phyloP scores from a whole-genome alignment of 805 yeast species.

The Citeromyces matritensis region DNA sequence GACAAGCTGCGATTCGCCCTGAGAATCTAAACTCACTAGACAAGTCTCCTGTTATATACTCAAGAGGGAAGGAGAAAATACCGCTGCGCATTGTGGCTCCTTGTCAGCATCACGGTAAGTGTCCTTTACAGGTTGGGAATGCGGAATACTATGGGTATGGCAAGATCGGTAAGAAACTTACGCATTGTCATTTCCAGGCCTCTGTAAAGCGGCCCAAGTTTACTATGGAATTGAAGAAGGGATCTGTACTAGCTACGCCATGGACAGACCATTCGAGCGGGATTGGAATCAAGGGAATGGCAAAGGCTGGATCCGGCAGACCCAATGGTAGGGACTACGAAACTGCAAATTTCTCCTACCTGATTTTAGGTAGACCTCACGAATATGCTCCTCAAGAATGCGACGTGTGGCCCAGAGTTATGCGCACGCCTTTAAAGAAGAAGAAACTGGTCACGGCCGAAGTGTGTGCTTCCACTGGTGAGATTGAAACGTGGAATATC shows the following conservation, averaged over 20 bases:
- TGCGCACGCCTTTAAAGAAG: conserved; percentile 57
- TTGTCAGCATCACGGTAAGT: conserved; percentile 73
- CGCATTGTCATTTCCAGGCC: conserved; percentile 65
- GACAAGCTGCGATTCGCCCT: conserved; percentile 85
- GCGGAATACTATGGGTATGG: conserved; percentile 46
- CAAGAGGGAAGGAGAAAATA: conserved; percentile 31
- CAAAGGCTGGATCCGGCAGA: conserved; percentile 63
- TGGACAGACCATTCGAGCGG: conserved; percentile 55
- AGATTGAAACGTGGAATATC: conserved; percentile 75
- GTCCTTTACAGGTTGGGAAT: conserved; percentile 74
- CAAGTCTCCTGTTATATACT: conserved; percentile 58
- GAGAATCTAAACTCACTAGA: conserved; percentile 45
- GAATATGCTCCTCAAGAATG: conserved; percentile 16
- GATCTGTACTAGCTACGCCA: conserved; percentile 51
- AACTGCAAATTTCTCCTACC: conserved; percentile 56
- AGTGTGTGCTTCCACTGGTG: conserved; percentile 69
- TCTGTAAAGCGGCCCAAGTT: conserved; percentile 66
- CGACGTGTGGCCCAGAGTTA: conserved; percentile 56
- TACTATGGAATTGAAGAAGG: conserved; percentile 74
- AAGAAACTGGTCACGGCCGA: conserved; percentile 74
- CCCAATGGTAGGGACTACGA: conserved; percentile 59
- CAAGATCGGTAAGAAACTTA: conserved; percentile 40
- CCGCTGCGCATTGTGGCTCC: conserved; percentile 64
- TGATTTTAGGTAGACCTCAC: conserved; percentile 47
- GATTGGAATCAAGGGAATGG: conserved; percentile 29